Percentiles rank a stretch among this genome's conserved stretches.
phyloP scores from a whole-genome alignment of 176 grass and related monocot species.

The Luzula sylvatica region DNA sequence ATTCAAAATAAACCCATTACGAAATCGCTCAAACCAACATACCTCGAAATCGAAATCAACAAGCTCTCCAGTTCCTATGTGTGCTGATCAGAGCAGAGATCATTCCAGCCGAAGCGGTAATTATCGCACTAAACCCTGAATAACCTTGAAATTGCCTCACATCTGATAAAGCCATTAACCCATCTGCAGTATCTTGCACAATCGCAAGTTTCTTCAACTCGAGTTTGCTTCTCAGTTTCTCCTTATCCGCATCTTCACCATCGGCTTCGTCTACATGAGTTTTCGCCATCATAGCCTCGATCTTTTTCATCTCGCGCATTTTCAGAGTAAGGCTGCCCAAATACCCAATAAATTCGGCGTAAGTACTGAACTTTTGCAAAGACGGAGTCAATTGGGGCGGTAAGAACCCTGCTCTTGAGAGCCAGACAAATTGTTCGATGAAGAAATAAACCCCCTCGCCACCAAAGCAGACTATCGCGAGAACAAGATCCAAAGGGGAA shows the following conservation, averaged over 20 bases:
- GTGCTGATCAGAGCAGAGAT: slow-evolving; percentile 55
- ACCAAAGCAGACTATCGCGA: slow-evolving; percentile 40
- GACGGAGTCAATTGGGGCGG: slow-evolving; percentile 34
- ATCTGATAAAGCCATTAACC: slow-evolving; percentile 54
- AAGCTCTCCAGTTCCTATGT: slow-evolving; percentile 61
- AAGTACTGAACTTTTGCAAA: slow-evolving; percentile 43
- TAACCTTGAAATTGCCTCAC: slow-evolving; percentile 36
- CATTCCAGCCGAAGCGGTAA: slow-evolving; percentile 46
- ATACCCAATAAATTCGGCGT: slow-evolving; percentile 50
- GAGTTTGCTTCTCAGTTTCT: slow-evolving; percentile 30
- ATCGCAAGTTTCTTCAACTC: slow-evolving; percentile 48
- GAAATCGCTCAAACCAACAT: background rate
- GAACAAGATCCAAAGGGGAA: slow-evolving; percentile 11
- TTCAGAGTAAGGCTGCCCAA: slow-evolving; percentile 46
- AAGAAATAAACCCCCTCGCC: slow-evolving; percentile 69
- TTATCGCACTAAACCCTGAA: slow-evolving; percentile 33
- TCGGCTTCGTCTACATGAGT: slow-evolving; percentile 5
- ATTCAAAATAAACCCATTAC: background rate
- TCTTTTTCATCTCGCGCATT: slow-evolving; percentile 33
- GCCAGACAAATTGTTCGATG: slow-evolving; percentile 61
- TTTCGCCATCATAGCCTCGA: slow-evolving; percentile 33
- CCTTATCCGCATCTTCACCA: slow-evolving; percentile 27
- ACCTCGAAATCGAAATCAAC: slow-evolving; percentile 27
- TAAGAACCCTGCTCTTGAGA: slow-evolving; percentile 46
- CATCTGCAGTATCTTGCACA: slow-evolving; percentile 62